phyloP scores from a whole-genome alignment of 176 grass and related monocot species.

The Rhynchospora pubera region DNA sequence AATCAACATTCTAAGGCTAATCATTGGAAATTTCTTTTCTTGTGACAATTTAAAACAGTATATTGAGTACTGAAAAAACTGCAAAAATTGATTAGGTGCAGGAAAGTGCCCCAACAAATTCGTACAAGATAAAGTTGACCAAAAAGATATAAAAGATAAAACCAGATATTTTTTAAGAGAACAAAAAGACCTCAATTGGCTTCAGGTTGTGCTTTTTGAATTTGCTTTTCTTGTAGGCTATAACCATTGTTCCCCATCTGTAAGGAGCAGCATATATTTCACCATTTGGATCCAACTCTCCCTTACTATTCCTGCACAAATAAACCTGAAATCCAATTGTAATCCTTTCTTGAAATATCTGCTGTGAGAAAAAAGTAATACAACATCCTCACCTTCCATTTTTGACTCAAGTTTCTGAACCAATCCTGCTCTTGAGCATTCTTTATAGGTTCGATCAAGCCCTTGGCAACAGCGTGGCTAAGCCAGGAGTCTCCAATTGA shows the following conservation, averaged over 20 bases:
- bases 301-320: slow-evolving; percentile 86
- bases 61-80: background rate
- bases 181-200: slow-evolving; percentile 62
- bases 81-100: background rate
- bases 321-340: slow-evolving; percentile 70
- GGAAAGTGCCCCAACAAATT: background rate
- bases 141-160: background rate
- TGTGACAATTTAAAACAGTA: background rate
- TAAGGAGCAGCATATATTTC: slow-evolving; percentile 71
- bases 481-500: slow-evolving; percentile 88
- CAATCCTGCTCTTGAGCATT: slow-evolving; percentile 65
- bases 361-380: background rate
- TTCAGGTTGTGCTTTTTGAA: slow-evolving; percentile 73
- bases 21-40: background rate
- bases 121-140: background rate
- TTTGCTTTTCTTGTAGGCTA: slow-evolving; percentile 94
- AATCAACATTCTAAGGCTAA: background rate
- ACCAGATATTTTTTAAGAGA: background rate
- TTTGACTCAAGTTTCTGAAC: slow-evolving; percentile 54
- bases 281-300: slow-evolving; percentile 77
- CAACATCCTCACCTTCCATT: slow-evolving; percentile 73
- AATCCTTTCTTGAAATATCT: background rate
- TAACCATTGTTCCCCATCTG: slow-evolving; percentile 76
- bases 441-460: slow-evolving; percentile 65
- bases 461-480: slow-evolving; percentile 44